Percentiles rank a stretch among this genome's conserved stretches.
Conservation (phyloP, 2,329 filamentous ascomycete genomes). For the Raffaelea arxii region DNA sequence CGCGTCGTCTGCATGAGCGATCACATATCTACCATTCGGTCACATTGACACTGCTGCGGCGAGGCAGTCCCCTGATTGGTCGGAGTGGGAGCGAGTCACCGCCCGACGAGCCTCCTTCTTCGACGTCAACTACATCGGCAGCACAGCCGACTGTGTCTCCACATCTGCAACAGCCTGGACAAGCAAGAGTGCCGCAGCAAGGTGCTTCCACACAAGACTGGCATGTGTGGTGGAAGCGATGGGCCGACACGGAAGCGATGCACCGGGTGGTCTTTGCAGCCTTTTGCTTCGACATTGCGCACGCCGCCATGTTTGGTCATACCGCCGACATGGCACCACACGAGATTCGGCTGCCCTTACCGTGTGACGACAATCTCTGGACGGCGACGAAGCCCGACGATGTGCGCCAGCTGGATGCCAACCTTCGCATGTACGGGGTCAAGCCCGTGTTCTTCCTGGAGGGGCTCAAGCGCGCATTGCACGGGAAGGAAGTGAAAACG, state of each 20-base stretch:
- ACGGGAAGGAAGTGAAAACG: slow-evolving; percentile 70
- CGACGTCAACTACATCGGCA: background rate
- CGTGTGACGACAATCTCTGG: slow-evolving; percentile 83
- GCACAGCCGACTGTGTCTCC: too few relatives aligned
- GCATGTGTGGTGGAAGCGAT: slow-evolving; percentile 65
- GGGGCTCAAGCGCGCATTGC: slow-evolving; percentile 72
- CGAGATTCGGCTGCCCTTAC: slow-evolving; percentile 75
- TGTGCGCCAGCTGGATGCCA: slow-evolving; percentile 67
- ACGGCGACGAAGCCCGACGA: slow-evolving; percentile 68
- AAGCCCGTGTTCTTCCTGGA: slow-evolving; percentile 75
- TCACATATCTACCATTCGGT: slow-evolving; percentile 86
- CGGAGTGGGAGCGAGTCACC: slow-evolving; percentile 71
- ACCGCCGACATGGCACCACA: slow-evolving; percentile 84
- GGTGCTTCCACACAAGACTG: slow-evolving; percentile 25
- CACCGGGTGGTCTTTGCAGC: slow-evolving; percentile 79
- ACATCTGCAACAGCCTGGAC: slow-evolving; percentile 1
- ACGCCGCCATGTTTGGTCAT: slow-evolving; percentile 89
- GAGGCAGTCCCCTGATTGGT: slow-evolving; percentile 78
- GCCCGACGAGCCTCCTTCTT: slow-evolving; percentile 39
- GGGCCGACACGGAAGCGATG: slow-evolving; percentile 84
- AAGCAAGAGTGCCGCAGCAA: background rate
- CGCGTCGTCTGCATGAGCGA: slow-evolving; percentile 71
- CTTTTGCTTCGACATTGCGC: slow-evolving; percentile 81
- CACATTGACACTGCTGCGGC: slow-evolving; percentile 72
- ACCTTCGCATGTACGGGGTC: slow-evolving; percentile 67